Evolutionary conservation across 495 filamentous ascomycete genomes (phyloP), one percentile per base, ranked within the genome.

Genomic region (Paragyromitra xinjiangensis): DNA sequence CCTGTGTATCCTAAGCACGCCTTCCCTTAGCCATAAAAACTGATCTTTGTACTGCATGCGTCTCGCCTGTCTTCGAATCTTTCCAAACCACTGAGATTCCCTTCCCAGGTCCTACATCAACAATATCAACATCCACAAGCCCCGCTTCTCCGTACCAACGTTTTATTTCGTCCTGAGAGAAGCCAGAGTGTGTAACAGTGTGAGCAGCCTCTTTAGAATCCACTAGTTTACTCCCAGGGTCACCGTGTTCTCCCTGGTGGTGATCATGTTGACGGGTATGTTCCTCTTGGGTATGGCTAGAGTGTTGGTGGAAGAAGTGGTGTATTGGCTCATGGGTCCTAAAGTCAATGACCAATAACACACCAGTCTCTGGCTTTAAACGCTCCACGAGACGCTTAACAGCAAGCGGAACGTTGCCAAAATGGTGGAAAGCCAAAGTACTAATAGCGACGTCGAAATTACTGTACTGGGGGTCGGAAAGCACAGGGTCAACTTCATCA

Each of bases 401-500:
- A 7, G 87, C 86, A 42, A 84, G 75, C 1, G 78, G 81, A 0
- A 87, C 86, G 63, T 88, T 79, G 37, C 87, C 83, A 55, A 92
- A 89, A 79, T 92, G 90, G 74, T 92, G 90, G 63, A 91, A 85
- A 0, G 86, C 90, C 71, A 87, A 83, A 45, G 88, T 87, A 51
- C 91, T 85, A 8, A 87, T 83, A 8, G 86, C 86, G 34, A 91
- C 67, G 68, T 91, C 88, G 80, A 91, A 89, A 63, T 88, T 80
- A 51, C 75, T 78, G 70, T 83, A 88, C n/a, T 88, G 86, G 0
- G 86, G 83, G 0, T 75, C 82, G 0, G 82, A 82, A n/a, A 87
- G 71, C 4, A 53, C 71, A 19, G 84, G 80, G 71, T 91, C 84
- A 14, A 84, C 87, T 58, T 84, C 83, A 44, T 84, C 78, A 7